phyloP scores from a whole-genome alignment of 371 early-diverging fungal species.

The Mortierella sp. region DNA sequence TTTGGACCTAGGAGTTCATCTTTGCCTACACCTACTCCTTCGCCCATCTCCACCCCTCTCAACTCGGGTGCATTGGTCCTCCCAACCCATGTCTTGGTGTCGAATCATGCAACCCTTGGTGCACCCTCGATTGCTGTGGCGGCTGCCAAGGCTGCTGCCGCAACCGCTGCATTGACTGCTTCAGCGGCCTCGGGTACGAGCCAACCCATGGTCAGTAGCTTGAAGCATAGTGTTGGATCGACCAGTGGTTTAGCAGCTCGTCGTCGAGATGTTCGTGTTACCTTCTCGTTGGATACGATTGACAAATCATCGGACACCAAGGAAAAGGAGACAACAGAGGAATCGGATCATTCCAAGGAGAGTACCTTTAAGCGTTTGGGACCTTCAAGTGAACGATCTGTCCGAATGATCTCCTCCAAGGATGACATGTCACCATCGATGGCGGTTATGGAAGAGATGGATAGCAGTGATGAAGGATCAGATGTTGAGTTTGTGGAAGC shows the following conservation, averaged over 20 bases:
- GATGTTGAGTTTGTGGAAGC: constrained; percentile 47
- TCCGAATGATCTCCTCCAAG: background rate
- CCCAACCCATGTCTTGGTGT: too few species aligned
- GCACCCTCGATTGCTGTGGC: background rate
- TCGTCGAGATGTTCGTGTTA: constrained; percentile 37
- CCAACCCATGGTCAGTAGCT: constrained; percentile 10
- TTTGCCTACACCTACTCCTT: constrained; percentile 1
- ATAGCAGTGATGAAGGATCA: constrained; percentile 21
- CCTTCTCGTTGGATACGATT: constrained; percentile 45
- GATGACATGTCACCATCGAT: background rate
- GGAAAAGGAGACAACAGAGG: background rate
- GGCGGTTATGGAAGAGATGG: background rate
- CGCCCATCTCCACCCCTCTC: constrained; percentile 2
- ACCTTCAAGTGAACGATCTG: background rate
- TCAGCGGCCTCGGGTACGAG: background rate
- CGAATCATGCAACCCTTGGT: background rate
- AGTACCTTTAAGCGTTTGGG: background rate
- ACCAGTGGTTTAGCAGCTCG: background rate
- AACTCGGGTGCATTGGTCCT: too few species aligned
- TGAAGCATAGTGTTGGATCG: constrained; percentile 25
- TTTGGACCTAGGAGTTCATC: constrained; percentile 22
- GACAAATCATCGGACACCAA: constrained; percentile 18
- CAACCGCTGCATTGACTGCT: background rate
- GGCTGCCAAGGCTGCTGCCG: background rate
- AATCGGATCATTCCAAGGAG: background rate